Evolutionary conservation across 2,329 filamentous ascomycete genomes (phyloP).

Genomic region (Chaetomiaceae sp.): DNA sequence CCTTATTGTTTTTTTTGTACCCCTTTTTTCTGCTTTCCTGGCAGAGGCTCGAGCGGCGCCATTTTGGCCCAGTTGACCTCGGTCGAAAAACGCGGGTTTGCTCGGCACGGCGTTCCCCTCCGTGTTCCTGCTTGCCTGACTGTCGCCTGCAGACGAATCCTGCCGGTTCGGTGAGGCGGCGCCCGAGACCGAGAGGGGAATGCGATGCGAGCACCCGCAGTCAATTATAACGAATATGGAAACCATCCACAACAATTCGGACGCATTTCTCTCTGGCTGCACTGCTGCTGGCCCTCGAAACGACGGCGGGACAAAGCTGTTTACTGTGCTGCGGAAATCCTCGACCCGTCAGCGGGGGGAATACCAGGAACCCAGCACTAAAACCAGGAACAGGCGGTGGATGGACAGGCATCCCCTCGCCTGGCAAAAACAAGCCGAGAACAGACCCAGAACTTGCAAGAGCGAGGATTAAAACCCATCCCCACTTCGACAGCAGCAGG

Average conservation of each 20-base stretch:
- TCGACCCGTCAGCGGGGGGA: neutral
- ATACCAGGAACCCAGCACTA: neutral
- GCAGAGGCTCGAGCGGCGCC: slow-evolving; percentile 1
- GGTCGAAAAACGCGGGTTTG: neutral
- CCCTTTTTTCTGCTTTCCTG: neutral
- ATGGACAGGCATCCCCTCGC: neutral
- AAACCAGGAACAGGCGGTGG: neutral
- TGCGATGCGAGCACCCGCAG: neutral
- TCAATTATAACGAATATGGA: neutral
- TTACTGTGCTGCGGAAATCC: too few species aligned
- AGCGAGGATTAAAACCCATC: neutral
- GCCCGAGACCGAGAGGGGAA: slow-evolving; percentile 1
- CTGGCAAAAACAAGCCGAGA: neutral
- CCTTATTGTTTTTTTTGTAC: too few species aligned
- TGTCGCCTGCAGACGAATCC: neutral
- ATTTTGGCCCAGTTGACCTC: neutral
- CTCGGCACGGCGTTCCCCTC: neutral
- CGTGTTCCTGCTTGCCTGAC: neutral
- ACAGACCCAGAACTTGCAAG: neutral
- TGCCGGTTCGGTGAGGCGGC: neutral
- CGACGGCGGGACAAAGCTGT: too few species aligned
- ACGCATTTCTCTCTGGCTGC: too few species aligned
- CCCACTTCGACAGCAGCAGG: neutral
- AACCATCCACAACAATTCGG: neutral
- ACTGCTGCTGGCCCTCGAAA: too few species aligned